phyloP scores from a whole-genome alignment of 805 yeast species.

The Candida sphagnicola region DNA sequence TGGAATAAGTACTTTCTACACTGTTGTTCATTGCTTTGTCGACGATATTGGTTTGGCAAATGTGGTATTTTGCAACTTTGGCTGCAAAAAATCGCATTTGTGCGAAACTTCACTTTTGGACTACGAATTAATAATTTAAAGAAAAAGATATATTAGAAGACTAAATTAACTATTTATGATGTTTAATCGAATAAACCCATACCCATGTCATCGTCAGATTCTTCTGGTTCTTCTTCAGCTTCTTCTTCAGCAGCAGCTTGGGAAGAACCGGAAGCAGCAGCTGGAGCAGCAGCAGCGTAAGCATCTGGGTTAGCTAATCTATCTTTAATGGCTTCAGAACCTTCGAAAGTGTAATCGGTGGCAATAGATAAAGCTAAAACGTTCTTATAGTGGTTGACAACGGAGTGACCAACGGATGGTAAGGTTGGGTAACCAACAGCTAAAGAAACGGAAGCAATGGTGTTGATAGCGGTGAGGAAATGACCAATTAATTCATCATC shows the following conservation, averaged over 20 bases:
- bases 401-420: constrained; percentile 98
- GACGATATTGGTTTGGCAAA: no score
- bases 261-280: constrained; percentile 75
- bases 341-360: constrained; percentile 98
- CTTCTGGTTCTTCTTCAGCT: constrained; percentile 71
- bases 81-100: constrained; percentile 6
- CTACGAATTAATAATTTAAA: no score
- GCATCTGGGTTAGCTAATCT: constrained; percentile 99
- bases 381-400: constrained; percentile 99
- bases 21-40: neutral
- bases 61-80: neutral
- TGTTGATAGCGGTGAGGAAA: constrained; percentile 87
- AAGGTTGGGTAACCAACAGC: constrained; percentile 99
- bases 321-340: constrained; percentile 98
- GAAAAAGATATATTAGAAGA: neutral
- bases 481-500: constrained; percentile 92
- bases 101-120: no score
- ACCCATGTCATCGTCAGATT: constrained; percentile 91
- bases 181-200: constrained; percentile 97
- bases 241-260: constrained; percentile 61
- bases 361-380: constrained; percentile 96
- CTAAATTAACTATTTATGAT: constrained; percentile 5
- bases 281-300: constrained; percentile 99
- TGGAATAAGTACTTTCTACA: neutral
- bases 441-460: constrained; percentile 94